Conservation (phyloP, 2,329 filamentous ascomycete genomes). For the Colletotrichum lini region DNA sequence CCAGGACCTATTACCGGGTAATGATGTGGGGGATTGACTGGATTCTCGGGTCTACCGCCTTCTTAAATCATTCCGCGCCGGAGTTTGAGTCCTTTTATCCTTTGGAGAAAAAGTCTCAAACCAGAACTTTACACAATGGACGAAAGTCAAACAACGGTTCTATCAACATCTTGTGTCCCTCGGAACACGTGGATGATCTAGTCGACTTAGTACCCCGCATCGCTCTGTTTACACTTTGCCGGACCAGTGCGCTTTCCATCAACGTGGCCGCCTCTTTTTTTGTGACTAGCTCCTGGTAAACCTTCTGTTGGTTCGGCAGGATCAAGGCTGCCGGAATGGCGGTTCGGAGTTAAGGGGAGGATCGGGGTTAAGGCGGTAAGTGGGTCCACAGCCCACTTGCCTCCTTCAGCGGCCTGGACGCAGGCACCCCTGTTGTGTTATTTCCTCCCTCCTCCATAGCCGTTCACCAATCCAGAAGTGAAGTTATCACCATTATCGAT, state of each 20-base stretch:
- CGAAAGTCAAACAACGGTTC: not conserved
- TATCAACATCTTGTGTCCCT: not conserved
- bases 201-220: slow-evolving; percentile 1
- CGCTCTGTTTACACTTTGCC: not conserved
- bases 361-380: too few relatives aligned
- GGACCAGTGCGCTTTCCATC: not conserved
- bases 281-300: not conserved
- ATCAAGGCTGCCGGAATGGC: too few relatives aligned
- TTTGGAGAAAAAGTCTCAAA: not conserved
- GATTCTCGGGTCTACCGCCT: too few relatives aligned
- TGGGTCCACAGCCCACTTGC: too few relatives aligned
- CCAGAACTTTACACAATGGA: not conserved
- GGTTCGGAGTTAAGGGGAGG: too few relatives aligned
- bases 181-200: not conserved
- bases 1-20: not conserved
- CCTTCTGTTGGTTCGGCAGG: too few relatives aligned
- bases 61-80: not conserved
- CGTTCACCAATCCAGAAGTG: too few relatives aligned
- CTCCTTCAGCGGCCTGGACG: too few relatives aligned
- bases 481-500: too few relatives aligned
- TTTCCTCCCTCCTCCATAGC: too few relatives aligned
- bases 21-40: not conserved
- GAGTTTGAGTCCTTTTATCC: not conserved
- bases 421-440: too few relatives aligned
- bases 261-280: not conserved